Evolutionary conservation across 2,329 filamentous ascomycete species (phyloP), one percentile per base, ranked within the genome.

Genomic region (Trichoderma cornu-damae): DNA sequence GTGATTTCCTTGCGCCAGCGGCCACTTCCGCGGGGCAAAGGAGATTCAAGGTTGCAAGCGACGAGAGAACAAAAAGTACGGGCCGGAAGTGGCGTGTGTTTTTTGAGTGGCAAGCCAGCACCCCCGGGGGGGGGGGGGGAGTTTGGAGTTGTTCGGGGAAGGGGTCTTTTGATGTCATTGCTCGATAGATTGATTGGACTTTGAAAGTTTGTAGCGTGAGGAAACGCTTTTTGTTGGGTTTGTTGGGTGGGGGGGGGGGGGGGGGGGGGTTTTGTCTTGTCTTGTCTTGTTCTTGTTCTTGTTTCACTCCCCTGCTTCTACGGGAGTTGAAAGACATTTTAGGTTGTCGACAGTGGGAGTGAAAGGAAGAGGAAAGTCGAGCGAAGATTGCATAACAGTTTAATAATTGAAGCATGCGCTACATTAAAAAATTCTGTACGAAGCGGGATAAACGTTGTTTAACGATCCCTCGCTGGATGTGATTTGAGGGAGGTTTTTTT

Each of bases 341-440:
- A 7, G 28, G 40, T 14, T n/a, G 16, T 7, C 28, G 28, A 28
- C 26, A 11, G 8, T 28, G 20, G 28, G 50, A 44, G 20, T 20
- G 3, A 20, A 38, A 18, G 28, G 28, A 24, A 22, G 22, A n/a
- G n/a, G n/a, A n/a, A n/a, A n/a, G 28, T n/a, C 14, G 43, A 43
- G 43, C 12, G 43, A 32, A 52, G 37, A 52, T 52, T 52, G 37
- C 49, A 52, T 20, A 52, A 24, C 14, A 34, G 28, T n/a, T n/a
- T n/a, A n/a, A 43, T 5, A 4, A n/a, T 30, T 12, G 55, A 60
- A 62, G 61, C 51, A 64, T 48, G 56, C 59, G 62, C 66, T 63
- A 60, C 30, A n/a, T n/a, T n/a, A 16, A 20, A 35, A 24, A 6
- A 30, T 6, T 6, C 5, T 24, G 3, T 28, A 53, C 38, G 2